Evolutionary conservation across 768 basidiomycete genomes (phyloP), one percentile per base, ranked within the genome.

Genomic region (Tulasnella calospora): DNA sequence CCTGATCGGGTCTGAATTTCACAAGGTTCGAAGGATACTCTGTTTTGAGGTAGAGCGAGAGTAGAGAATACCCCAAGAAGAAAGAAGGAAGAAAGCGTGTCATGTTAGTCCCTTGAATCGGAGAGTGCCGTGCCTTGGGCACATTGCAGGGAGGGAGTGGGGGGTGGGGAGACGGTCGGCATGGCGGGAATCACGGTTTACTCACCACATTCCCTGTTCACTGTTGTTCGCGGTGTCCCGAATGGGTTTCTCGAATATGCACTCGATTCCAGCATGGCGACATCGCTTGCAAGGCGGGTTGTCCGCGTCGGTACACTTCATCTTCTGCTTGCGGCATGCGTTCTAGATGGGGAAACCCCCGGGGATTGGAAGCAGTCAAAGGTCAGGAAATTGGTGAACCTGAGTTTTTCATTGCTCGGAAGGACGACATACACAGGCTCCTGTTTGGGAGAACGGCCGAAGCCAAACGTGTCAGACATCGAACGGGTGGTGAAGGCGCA

Each of bases 241-340:
- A 17, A 90, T 91, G 3, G 96, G 96, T 82, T 98, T 98, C 84
- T 98, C 96, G 83, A 98, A 97, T 44, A 98, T 88, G 85, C 96
- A 98, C 57, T 96, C 94, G 17, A 98, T 87, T 3, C 94, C 93
- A 27, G 93, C 92, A 82, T 95, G 92, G 41, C 94, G 89, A 85
- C 96, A 98, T 67, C 96, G 90, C 82, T 93, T 91, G 85, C 96
- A 98, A n/a, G 96, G 96, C 35, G 96, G 96, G 82, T 94, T 95
- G 83, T 98, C 96, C 21, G 95, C 96, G 1, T 95, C 95, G 7
- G 96, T 95, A 83, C 96, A 98, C 81, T 95, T 88, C 96, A 98
- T 98, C 86, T 98, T 98, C 87, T 96, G 95, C 82, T 95, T 94
- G 81, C 96, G 88, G 84, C 96, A 97, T 23, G 95, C 94, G 90